These are phyloP conservation scores for Globisporangium iwayamae DNA, from an alignment of 352 stramenopile species.

Conservation along the genomic window DNA sequence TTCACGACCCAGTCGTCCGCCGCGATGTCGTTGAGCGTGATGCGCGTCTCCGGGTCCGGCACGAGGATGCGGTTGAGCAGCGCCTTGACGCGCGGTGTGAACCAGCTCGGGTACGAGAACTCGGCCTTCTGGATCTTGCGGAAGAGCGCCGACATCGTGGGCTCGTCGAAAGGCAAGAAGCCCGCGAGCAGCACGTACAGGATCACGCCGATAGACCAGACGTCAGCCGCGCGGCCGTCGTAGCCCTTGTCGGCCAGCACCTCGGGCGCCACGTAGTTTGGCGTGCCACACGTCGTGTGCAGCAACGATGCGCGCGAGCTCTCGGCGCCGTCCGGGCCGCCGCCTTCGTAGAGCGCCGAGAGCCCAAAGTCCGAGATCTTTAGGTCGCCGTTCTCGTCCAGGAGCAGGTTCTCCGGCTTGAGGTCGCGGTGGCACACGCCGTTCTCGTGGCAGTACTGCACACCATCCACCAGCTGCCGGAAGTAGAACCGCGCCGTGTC, in stretches of 20 bases:
- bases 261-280: conserved; percentile 96
- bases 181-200: conserved; percentile 94
- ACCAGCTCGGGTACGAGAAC: conserved; percentile 94
- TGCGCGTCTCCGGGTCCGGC: conserved; percentile 85
- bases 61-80: conserved; percentile 93
- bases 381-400: conserved; percentile 95
- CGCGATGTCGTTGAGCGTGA: conserved; percentile 88
- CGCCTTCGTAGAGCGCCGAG: conserved; percentile 90
- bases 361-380: conserved; percentile 99
- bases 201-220: conserved; percentile 99
- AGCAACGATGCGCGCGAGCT: conserved; percentile 88
- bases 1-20: conserved; percentile 89
- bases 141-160: conserved; percentile 95
- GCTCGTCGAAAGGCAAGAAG: conserved; percentile 94
- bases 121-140: conserved; percentile 96
- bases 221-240: conserved; percentile 87
- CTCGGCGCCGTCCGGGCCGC: conserved; percentile 68
- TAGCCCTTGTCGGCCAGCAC: conserved; percentile 95
- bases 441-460: conserved; percentile 97
- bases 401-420: conserved; percentile 96
- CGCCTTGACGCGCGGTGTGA: conserved; percentile 84
- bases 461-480: conserved; percentile 95
- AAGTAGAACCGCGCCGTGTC: conserved; percentile 98
- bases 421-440: conserved; percentile 97
- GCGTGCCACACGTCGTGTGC: conserved; percentile 95